Evolutionary conservation across 2,329 filamentous ascomycete genomes (phyloP), one percentile per base, ranked within the genome.

Genomic region (Incumbomyces delicatus): DNA sequence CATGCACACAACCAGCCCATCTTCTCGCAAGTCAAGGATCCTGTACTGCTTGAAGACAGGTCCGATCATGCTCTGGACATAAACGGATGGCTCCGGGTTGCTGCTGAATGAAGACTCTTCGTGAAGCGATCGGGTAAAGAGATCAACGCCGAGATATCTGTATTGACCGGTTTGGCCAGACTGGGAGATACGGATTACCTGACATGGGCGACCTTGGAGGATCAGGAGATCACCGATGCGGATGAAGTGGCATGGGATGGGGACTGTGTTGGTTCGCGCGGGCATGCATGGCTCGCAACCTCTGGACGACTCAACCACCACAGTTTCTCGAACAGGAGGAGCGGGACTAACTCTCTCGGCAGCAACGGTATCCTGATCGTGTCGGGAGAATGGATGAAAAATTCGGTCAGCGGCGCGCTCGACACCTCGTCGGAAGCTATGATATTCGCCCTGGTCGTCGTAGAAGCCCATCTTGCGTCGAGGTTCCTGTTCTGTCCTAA

Each of bases 21-120:
- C 89, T 58, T 94, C 86, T 69, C 88, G 83, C 70, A 98, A 84
- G 76, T 98, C 92, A 53, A 98, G 84, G 66, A 98, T 90, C 65
- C 92, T 89, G 84, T 98, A 98, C 80, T 96, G 92, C 87, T 96
- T 96, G 87, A 96, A 95, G 75, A 96, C 82, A 55, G 92, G 92
- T 61, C 90, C 92, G 58, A 94, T 85, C 88, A 98, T 96, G 75
- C 90, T 96, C 84, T 98, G 92, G 63, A 98, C 90, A 55, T 96
- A 81, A 52, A 98, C 92, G 60, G 87, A 95, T 60, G 90, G 90
- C 58, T 85, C 87, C 57, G 92, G 92, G 84, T 94, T 94, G 73
- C 87, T 89, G 74, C 96, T 82, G 75, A 95, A 95, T 62, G 85
- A 90, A 48, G 87, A 95, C 83, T 98, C 92, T 76, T 98, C 92